phyloP scores from a whole-genome alignment of 257 asterid genomes.

The Solanum lycopersicoides region DNA sequence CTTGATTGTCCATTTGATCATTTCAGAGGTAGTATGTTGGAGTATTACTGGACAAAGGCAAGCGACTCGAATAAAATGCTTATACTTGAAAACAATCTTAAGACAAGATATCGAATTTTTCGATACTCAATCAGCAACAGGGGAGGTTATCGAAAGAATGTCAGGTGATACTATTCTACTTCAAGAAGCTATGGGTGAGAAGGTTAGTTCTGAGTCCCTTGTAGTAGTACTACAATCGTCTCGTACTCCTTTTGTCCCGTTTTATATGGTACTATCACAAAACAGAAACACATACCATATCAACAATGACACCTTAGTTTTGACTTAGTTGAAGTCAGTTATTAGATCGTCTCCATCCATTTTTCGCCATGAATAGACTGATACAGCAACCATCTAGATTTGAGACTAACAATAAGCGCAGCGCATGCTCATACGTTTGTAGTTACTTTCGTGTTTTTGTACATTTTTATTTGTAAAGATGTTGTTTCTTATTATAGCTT shows the following conservation, averaged over 20 bases:
- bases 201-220: not conserved
- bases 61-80: constrained; percentile 34
- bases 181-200: constrained; percentile 4
- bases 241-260: not conserved
- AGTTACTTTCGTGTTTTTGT: not conserved
- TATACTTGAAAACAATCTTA: constrained; percentile 43
- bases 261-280: not conserved
- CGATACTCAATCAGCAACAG: constrained; percentile 42
- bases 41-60: constrained; percentile 49
- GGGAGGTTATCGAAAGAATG: constrained; percentile 40
- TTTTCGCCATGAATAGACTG: not conserved
- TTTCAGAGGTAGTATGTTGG: constrained; percentile 52
- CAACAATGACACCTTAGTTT: not conserved
- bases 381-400: not conserved
- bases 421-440: not conserved
- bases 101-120: constrained; percentile 47
- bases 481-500: not conserved
- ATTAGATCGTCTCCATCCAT: not conserved
- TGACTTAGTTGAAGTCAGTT: not conserved
- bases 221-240: not conserved
- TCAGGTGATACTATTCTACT: constrained; percentile 37
- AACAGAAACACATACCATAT: not conserved
- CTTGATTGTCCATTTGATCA: not conserved
- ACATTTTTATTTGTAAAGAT: not conserved
- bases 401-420: not conserved